Base-by-base conservation (phyloP, 441 rosid genomes). In the Populus trichocarpa region DNA sequence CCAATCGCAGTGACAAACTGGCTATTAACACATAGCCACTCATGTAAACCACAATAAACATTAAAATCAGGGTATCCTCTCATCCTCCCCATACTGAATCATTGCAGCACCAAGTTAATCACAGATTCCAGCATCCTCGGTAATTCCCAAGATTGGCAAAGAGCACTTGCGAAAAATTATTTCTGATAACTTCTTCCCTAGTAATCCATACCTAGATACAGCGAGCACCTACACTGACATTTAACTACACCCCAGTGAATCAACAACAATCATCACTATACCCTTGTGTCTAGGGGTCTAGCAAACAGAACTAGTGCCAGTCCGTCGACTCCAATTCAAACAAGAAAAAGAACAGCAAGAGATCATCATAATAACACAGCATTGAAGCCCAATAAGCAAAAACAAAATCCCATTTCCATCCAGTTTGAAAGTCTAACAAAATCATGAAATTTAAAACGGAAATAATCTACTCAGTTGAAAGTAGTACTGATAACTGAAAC, bases 401-500 rank as follows among this genome's bases (percentile, higher is more conserved):
- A 69, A 0, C 57, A 32, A 13, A 53, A 75, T 18, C 22, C 70
- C 72, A 77, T 72, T 50, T 13, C 23, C 16, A 57, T 26, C 26
- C 1, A 40, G n/a, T 4, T 10, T 14, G 11, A 35, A 9, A 14
- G 30, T 67, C 61, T 40, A 61, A 70, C 77, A 76, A 73, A 53
- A 66, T 16, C 11, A 14, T 72, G 2, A 8, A 35, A 30, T 38
- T 42, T 28, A 80, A 68, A 71, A 14, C 71, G 30, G 16, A 23
- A 73, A 78, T 35, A 63, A 69, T 46, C 35, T 26, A 42, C 40
- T 33, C 13, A 35, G 26, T 57, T 30, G 5, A 26, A 67, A 79
- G 11, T 70, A 50, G 81, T 69, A 78, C 77, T 53, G 67, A 73
- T 22, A 11, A 69, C 40, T 35, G 18, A 18, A 35, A 63, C 70